Base-by-base conservation (phyloP, 2,329 filamentous ascomycete species). In the Phaeosphaeria sp. region DNA sequence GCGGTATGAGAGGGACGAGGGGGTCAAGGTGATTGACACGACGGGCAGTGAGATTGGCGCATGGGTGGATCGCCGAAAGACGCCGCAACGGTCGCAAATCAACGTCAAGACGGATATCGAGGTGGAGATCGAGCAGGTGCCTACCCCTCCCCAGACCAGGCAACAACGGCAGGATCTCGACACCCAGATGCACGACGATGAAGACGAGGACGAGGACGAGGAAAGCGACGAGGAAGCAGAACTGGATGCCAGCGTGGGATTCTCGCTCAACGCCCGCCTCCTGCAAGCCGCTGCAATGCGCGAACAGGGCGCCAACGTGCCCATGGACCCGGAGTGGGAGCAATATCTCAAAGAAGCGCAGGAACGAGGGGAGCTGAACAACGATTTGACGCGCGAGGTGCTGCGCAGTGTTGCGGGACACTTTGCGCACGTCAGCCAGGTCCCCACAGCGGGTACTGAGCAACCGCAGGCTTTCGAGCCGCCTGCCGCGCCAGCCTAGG, bases 1-100 rank as follows among this genome's bases (percentile, higher is more conserved):
- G 72, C 86, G 90, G 53, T 94, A 88, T 72, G 91, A 94, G 80
- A 84, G 84, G 56, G 91, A 93, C 71, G 89, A 92, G 69, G 87
- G 87, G 33, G 83, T 90, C 57, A 79, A 78, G 27, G 92, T 94
- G 61, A 77, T 80, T 48, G 91, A 94, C 71, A 92, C 91, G 6
- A 89, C 90, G 1, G 86, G 85, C 51, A 88, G 91, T 67, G 88
- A 85, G 22, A 88, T 93, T 56, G 79, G 81, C 3, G 83, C 86
- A 57, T 92, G 84, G 84, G 80, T 87, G 21, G 81, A 84, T 40
- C 40, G 48, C n/a, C n/a, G n/a, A 54, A 48, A 42, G 21, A 44
- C 46, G 45, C 22, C 22, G 53, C 44, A 22, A 60, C 25, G 50
- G 46, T 65, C 69, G 13, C 68, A 69, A 22, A 79, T 79, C 65